A percentile compares a stretch with the other conserved stretches of the same genome.
Evolutionary conservation across 441 rosid genomes (phyloP).

Genomic region (Daphne laureola): DNA sequence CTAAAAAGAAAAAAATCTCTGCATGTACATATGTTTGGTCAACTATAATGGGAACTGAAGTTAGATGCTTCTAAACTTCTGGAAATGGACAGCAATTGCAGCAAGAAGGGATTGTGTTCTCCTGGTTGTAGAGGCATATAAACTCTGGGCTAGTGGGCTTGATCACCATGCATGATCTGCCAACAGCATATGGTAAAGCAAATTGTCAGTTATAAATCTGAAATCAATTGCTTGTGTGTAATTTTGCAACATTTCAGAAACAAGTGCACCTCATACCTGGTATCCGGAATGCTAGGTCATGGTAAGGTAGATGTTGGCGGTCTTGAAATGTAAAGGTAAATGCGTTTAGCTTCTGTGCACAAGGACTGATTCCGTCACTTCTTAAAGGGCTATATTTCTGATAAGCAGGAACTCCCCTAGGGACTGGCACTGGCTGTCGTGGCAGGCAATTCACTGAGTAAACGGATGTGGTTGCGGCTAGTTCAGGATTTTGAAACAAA

Average conservation of each 20-base stretch:
- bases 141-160: neutral
- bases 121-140: neutral
- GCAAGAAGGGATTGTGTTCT: constrained; percentile 4
- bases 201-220: neutral
- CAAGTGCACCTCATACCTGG: constrained; percentile 3
- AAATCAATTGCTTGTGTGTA: neutral
- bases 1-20: too few relatives aligned
- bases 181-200: neutral
- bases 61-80: too few relatives aligned
- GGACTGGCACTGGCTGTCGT: constrained; percentile 12
- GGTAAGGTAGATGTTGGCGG: constrained; percentile 7
- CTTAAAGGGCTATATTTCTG: constrained; percentile 7
- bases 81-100: neutral
- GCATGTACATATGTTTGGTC: too few relatives aligned
- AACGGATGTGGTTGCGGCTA: constrained; percentile 11
- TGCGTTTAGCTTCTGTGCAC: constrained; percentile 5
- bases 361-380: constrained; percentile 1
- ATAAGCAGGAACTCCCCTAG: constrained; percentile 14
- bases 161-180: constrained; percentile 1
- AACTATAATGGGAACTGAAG: too few relatives aligned
- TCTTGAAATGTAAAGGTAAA: constrained; percentile 4
- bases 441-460: constrained; percentile 10
- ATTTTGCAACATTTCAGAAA: neutral
- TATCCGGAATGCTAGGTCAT: neutral
- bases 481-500: constrained; percentile 10